Conservation (phyloP, 225 moss, liverwort and hornwort genomes). For the Sphagnum contortum region DNA sequence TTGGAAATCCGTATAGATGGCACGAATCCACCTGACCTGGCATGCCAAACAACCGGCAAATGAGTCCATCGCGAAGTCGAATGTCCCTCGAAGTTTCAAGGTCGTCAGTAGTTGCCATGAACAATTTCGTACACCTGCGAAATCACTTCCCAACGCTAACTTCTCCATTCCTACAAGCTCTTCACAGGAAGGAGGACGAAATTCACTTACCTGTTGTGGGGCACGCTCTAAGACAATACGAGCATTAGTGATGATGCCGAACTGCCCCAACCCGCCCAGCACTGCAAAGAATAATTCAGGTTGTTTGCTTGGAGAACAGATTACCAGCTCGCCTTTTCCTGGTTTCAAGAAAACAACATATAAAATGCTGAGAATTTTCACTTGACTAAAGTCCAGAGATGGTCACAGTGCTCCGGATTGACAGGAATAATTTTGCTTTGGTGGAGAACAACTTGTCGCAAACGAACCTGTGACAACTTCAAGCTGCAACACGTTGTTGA, state of each 20-base stretch:
- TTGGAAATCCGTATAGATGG: slow-evolving; percentile 32
- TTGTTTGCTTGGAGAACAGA: slow-evolving; percentile 19
- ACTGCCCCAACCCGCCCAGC: slow-evolving; percentile 44
- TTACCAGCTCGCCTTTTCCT: slow-evolving; percentile 29
- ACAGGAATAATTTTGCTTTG: too few species aligned
- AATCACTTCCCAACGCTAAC: background rate
- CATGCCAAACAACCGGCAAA: background rate
- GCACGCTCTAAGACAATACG: slow-evolving; percentile 31
- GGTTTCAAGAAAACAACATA: background rate
- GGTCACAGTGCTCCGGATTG: background rate
- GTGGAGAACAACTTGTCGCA: too few species aligned
- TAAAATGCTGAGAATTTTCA: background rate
- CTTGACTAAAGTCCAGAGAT: background rate
- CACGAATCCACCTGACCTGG: slow-evolving; percentile 42
- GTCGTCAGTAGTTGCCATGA: too few species aligned
- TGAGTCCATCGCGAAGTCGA: too few species aligned
- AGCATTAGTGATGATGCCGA: slow-evolving; percentile 46
- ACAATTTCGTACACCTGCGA: background rate
- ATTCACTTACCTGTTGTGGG: slow-evolving; percentile 10
- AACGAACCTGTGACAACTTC: slow-evolving; percentile 26
- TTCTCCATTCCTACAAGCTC: background rate
- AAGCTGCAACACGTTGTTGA: slow-evolving; percentile 35
- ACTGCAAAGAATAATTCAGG: slow-evolving; percentile 30
- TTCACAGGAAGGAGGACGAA: background rate
- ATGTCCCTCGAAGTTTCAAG: too few species aligned